These are phyloP conservation scores for Stagonosporopsis tanaceti DNA, from an alignment of 2,329 filamentous ascomycete genomes.

Conservation along the genomic window DNA sequence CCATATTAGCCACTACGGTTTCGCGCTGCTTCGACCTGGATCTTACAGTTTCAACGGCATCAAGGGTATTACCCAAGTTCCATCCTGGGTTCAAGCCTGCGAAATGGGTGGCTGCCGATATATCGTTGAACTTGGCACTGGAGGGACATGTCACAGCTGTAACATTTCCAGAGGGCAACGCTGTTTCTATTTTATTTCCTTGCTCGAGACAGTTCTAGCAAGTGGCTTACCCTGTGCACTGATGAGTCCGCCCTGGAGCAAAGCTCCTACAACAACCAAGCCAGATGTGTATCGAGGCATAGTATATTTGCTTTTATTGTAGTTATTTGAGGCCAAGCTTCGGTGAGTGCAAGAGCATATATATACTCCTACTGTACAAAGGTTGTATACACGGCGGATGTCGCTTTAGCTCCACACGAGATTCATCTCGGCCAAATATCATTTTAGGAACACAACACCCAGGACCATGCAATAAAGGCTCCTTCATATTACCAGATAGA, in stretches of 20 bases:
- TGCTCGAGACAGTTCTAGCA: neutral
- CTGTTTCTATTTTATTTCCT: neutral
- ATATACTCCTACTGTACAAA: neutral
- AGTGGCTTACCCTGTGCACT: slow-evolving; percentile 24
- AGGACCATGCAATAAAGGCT: neutral
- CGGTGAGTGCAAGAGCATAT: neutral
- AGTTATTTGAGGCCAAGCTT: neutral
- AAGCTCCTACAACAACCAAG: slow-evolving; percentile 19
- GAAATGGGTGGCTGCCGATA: slow-evolving; percentile 59
- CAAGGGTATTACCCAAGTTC: slow-evolving; percentile 69
- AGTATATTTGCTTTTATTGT: neutral
- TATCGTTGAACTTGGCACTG: slow-evolving; percentile 53
- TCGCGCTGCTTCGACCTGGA: neutral
- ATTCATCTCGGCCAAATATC: slow-evolving; percentile 10
- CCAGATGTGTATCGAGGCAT: slow-evolving; percentile 13
- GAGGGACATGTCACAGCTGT: slow-evolving; percentile 46
- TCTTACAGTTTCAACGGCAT: slow-evolving; percentile 55
- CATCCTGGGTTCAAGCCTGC: slow-evolving; percentile 63
- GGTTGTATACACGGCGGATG: neutral
- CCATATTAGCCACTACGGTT: neutral
- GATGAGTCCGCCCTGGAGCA: slow-evolving; percentile 26
- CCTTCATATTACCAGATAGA: slow-evolving; percentile 15
- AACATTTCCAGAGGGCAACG: slow-evolving; percentile 22
- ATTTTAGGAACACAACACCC: neutral
- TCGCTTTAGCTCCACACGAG: neutral